Evolutionary conservation across 1,284 basidiomycete species (phyloP).

Genomic region (Cryptococcus sp.): DNA sequence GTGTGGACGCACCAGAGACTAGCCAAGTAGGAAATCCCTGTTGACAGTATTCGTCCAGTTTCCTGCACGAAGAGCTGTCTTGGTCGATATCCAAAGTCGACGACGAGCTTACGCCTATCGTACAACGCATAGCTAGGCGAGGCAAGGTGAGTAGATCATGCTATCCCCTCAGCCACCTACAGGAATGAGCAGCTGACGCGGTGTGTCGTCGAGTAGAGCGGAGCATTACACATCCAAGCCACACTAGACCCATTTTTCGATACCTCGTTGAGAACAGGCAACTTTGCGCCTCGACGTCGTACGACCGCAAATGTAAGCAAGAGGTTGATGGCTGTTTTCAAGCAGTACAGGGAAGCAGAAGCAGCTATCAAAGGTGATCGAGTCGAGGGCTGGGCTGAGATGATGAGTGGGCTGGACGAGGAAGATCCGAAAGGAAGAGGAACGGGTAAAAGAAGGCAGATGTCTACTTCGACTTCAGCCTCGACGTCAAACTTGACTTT

Average conservation of each 20-base stretch:
- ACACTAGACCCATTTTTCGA: slow-evolving; percentile 62
- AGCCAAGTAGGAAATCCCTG: background rate
- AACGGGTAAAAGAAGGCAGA: slow-evolving; percentile 24
- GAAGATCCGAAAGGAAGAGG: slow-evolving; percentile 42
- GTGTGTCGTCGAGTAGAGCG: slow-evolving; percentile 55
- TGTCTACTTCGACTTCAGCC: no score
- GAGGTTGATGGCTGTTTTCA: slow-evolving; percentile 84
- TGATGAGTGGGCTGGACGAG: slow-evolving; percentile 48
- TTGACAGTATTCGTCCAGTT: slow-evolving; percentile 57
- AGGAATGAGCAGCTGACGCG: background rate
- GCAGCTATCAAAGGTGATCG: slow-evolving; percentile 32
- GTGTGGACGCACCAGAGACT: slow-evolving; percentile 34
- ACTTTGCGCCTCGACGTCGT: slow-evolving; percentile 71
- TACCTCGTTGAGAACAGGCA: slow-evolving; percentile 56
- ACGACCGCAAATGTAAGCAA: slow-evolving; percentile 77
- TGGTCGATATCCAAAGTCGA: slow-evolving; percentile 89
- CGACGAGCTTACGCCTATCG: slow-evolving; percentile 87
- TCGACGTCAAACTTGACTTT: no score
- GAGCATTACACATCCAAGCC: slow-evolving; percentile 61
- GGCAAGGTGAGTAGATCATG: slow-evolving; percentile 59
- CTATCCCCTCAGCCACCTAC: background rate
- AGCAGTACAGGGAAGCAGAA: slow-evolving; percentile 69
- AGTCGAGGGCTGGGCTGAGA: slow-evolving; percentile 41
- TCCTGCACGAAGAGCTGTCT: slow-evolving; percentile 78
- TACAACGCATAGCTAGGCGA: slow-evolving; percentile 82